Percentiles rank a stretch among this genome's conserved stretches.
These are phyloP conservation scores for Viola pubescens DNA, from an alignment of 441 rosid species.

Conservation along the genomic window DNA sequence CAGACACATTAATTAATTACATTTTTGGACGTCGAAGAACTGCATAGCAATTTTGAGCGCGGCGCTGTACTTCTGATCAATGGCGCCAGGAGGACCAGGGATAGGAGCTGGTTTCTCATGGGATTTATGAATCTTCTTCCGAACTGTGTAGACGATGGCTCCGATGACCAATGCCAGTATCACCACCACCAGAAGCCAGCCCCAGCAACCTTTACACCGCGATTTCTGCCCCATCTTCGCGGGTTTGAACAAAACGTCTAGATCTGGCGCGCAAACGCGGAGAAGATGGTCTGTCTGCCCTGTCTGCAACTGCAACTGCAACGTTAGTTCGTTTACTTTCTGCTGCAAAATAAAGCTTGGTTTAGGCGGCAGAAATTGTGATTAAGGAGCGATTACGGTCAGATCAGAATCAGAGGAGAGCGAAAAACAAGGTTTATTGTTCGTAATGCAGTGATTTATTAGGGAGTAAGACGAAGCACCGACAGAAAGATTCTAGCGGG, in stretches of 20 bases:
- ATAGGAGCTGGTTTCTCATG: conserved; percentile 26
- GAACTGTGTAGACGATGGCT: conserved; percentile 46
- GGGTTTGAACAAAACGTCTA: neutral
- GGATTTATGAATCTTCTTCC: conserved; percentile 35
- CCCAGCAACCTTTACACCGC: conserved; percentile 49
- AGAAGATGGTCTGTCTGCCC: neutral
- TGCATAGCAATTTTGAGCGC: conserved; percentile 74
- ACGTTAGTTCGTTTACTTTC: neutral
- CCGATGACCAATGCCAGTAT: conserved; percentile 44
- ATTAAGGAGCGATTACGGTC: conserved; percentile 4
- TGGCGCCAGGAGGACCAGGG: conserved; percentile 77
- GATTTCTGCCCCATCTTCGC: conserved; percentile 47
- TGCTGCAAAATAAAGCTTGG: neutral
- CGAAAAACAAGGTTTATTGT: neutral
- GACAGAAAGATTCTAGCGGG: neutral
- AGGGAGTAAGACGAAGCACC: conserved; percentile 3
- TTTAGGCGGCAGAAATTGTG: neutral
- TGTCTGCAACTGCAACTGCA: neutral
- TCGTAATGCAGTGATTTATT: neutral
- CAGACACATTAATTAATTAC: conserved; percentile 24
- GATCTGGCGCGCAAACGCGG: conserved; percentile 1
- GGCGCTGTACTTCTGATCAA: conserved; percentile 60
- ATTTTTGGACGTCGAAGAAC: conserved; percentile 88
- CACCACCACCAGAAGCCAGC: conserved; percentile 47
- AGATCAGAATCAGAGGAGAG: conserved; percentile 14